Conservation (phyloP, 2,329 filamentous ascomycete species). For the Aspergillus pseudotamarii region DNA sequence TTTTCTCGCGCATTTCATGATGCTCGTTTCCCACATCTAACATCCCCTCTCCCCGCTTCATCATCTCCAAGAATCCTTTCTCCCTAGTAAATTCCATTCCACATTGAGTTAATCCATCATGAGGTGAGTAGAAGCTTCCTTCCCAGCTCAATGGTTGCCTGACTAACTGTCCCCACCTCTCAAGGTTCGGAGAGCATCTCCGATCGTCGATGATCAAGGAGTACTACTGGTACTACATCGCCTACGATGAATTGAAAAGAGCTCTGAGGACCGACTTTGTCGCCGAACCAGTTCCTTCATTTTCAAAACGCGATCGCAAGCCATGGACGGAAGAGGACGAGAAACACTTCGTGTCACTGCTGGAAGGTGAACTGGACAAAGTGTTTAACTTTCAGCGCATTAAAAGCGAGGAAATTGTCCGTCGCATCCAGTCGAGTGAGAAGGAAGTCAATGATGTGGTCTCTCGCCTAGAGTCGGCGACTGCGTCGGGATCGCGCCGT, state of each 20-base stretch:
- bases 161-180: conserved; percentile 17
- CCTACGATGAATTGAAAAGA: conserved; percentile 90
- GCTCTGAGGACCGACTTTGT: conserved; percentile 77
- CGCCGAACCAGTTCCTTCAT: conserved; percentile 49
- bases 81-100: background rate
- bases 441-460: conserved; percentile 89
- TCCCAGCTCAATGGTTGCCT: conserved; percentile 1
- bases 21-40: conserved; percentile 2
- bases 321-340: conserved; percentile 93
- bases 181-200: conserved; percentile 91
- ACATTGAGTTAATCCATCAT: conserved; percentile 17
- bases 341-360: conserved; percentile 78
- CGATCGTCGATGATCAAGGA: conserved; percentile 94
- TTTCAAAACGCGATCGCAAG: conserved; percentile 54
- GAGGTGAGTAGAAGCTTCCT: conserved; percentile 20
- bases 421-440: conserved; percentile 84
- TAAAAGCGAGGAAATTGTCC: conserved; percentile 93
- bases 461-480: conserved; percentile 64
- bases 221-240: conserved; percentile 98
- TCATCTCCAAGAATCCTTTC: background rate
- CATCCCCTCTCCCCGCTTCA: background rate
- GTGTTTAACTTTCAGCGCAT: conserved; percentile 97
- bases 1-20: background rate
- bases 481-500: conserved; percentile 49
- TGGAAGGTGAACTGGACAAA: conserved; percentile 93